These are phyloP conservation scores for Debaryomyces nepalensis DNA, from an alignment of 1,139 yeast genomes.

Conservation along the genomic window DNA sequence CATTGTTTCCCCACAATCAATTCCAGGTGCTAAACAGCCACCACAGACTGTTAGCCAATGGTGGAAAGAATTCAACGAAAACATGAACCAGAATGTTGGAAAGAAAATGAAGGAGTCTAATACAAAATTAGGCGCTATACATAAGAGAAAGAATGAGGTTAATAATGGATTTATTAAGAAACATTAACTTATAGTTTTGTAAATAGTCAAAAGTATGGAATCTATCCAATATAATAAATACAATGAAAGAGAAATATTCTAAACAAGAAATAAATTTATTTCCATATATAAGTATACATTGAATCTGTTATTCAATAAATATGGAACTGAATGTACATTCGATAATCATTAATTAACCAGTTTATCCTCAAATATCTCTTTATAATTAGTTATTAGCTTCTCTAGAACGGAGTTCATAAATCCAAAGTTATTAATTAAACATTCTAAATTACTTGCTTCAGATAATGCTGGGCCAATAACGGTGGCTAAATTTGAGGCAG, in stretches of 20 bases:
- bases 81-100: constrained; percentile 37
- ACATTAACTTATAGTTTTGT: constrained; percentile 28
- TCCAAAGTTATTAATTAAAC: constrained; percentile 57
- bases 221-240: background rate
- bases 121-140: constrained; percentile 43
- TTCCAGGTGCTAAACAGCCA: constrained; percentile 28
- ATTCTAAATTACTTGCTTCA: constrained; percentile 57
- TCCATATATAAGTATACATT: constrained; percentile 2
- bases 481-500: constrained; percentile 78
- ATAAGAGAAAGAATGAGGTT: constrained; percentile 39
- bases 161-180: constrained; percentile 46
- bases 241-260: background rate
- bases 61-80: constrained; percentile 41
- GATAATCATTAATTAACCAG: background rate
- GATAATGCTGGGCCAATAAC: constrained; percentile 69
- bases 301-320: background rate
- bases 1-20: constrained; percentile 52
- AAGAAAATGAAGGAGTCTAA: constrained; percentile 42
- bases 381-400: constrained; percentile 50
- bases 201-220: constrained; percentile 11
- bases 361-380: constrained; percentile 37
- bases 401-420: constrained; percentile 59
- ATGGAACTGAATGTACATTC: constrained; percentile 1
- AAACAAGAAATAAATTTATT: constrained; percentile 8
- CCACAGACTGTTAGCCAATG: constrained; percentile 44